Conservation (phyloP, 768 basidiomycete species). For the Tylopilus felleus region DNA sequence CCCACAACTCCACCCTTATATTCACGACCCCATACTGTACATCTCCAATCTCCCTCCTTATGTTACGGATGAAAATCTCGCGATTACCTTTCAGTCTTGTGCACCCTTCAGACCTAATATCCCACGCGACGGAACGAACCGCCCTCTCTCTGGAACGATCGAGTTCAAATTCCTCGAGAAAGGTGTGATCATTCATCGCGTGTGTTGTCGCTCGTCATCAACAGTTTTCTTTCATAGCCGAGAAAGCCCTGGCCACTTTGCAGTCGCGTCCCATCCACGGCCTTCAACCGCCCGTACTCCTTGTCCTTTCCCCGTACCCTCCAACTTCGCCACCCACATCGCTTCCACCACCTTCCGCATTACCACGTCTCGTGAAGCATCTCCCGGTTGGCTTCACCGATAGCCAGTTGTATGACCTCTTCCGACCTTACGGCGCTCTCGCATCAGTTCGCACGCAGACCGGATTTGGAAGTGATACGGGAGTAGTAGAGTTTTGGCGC, state of each 20-base stretch:
- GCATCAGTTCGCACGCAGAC: constrained; percentile 73
- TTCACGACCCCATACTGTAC: constrained; percentile 79
- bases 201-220: constrained; percentile 6
- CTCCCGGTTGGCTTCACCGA: constrained; percentile 69
- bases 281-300: constrained; percentile 51
- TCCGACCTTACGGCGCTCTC: constrained; percentile 79
- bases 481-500: constrained; percentile 81
- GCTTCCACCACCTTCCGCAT: constrained; percentile 71
- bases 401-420: constrained; percentile 77
- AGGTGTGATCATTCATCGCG: constrained; percentile 45
- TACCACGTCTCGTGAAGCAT: constrained; percentile 81
- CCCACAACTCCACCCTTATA: constrained; percentile 67
- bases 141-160: constrained; percentile 65
- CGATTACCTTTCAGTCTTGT: constrained; percentile 67
- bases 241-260: constrained; percentile 83
- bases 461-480: constrained; percentile 74
- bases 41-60: constrained; percentile 73
- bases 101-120: constrained; percentile 83
- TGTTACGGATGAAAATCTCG: constrained; percentile 75
- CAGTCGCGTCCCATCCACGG: constrained; percentile 71
- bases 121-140: constrained; percentile 51
- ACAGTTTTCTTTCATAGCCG: constrained; percentile 48
- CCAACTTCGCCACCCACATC: constrained; percentile 73
- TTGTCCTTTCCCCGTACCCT: constrained; percentile 81
- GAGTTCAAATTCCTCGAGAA: constrained; percentile 81